Percentiles rank a stretch among this genome's conserved stretches.
Evolutionary conservation across 139 green algal genomes (phyloP).

Genomic region (Chlamydomonas sp.): DNA sequence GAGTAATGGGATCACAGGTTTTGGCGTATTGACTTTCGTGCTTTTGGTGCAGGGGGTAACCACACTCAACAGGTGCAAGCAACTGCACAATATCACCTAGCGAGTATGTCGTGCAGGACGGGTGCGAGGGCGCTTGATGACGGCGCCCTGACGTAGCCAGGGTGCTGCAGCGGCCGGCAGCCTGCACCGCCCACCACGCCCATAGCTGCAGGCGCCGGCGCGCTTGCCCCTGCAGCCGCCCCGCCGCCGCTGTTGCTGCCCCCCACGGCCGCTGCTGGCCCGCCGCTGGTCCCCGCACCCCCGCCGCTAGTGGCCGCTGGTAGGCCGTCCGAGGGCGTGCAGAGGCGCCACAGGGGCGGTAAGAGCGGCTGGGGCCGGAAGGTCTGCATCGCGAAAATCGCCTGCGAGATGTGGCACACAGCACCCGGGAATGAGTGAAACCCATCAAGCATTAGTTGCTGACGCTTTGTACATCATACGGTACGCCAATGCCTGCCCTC

Average conservation of each 20-base stretch:
- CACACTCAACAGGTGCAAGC: no score
- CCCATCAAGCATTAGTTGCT: no score
- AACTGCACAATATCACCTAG: background rate
- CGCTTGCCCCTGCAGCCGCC: background rate
- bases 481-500: no score
- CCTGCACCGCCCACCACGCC: no score
- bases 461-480: no score
- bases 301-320: background rate
- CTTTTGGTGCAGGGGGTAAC: no score
- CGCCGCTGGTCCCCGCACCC: background rate
- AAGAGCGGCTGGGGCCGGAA: slow-evolving; percentile 20
- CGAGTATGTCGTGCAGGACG: background rate
- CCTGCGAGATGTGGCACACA: background rate
- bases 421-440: no score
- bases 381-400: slow-evolving; percentile 24
- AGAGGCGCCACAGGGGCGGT: slow-evolving; percentile 32
- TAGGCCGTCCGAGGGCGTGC: background rate
- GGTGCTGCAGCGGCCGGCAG: slow-evolving; percentile 3
- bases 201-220: no score
- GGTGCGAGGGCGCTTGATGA: background rate
- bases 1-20: no score
- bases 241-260: background rate
- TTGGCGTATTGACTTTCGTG: no score
- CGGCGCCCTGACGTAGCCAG: background rate
- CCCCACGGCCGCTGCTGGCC: background rate